Percentiles rank a stretch among this genome's conserved stretches.
Evolutionary conservation across 371 early-diverging fungal species (phyloP).

Genomic region (Dinochytrium kinnereticum): DNA sequence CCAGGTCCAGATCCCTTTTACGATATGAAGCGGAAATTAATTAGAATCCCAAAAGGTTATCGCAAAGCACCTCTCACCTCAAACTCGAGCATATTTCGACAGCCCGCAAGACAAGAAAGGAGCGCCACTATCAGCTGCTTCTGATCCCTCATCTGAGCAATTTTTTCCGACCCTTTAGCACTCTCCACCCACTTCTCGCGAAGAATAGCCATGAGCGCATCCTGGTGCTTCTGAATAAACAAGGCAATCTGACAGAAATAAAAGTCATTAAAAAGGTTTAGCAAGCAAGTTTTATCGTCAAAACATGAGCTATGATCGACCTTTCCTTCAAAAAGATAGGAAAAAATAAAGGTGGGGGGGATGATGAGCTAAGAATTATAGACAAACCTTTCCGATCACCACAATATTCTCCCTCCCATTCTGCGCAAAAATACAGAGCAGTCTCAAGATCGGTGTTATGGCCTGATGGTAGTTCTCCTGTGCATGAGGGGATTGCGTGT

Average conservation of each 20-base stretch:
- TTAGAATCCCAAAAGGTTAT: not conserved
- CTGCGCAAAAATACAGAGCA: not conserved
- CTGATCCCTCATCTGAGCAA: conserved; percentile 42
- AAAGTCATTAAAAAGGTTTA: conserved; percentile 58
- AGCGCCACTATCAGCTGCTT: conserved; percentile 55
- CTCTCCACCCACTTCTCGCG: too few species aligned
- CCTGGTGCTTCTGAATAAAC: conserved; percentile 69
- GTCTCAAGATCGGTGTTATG: conserved; percentile 1
- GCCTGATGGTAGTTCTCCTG: not conserved
- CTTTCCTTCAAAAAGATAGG: too few species aligned
- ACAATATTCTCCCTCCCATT: not conserved
- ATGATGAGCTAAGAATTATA: conserved; percentile 3
- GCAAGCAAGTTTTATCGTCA: not conserved
- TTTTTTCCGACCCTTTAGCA: conserved; percentile 45
- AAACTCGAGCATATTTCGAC: conserved; percentile 46
- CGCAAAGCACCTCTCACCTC: conserved; percentile 39
- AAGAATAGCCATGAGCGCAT: conserved; percentile 63
- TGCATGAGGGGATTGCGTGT: not conserved
- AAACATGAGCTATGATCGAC: not conserved
- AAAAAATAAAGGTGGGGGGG: too few species aligned
- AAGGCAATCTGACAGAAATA: conserved; percentile 58
- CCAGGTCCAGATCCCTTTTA: conserved; percentile 40
- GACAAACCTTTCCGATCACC: not conserved
- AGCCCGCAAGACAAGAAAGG: conserved; percentile 54
- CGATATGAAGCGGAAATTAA: not conserved